Conservation (phyloP, 345 rosid species). For the Mangifera indica region DNA sequence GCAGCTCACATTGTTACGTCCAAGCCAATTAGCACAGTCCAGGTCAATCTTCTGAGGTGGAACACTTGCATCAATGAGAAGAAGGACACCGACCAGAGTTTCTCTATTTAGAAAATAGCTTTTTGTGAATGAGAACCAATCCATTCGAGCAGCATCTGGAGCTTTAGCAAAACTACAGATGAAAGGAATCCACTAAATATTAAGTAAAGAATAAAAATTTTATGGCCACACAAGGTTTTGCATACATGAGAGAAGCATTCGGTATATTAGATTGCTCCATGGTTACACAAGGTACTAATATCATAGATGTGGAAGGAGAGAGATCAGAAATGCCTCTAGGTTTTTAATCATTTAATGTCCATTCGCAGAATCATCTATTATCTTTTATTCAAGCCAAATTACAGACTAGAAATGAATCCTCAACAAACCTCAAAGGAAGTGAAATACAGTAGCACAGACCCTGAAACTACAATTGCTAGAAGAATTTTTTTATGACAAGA, state of each 20-base stretch:
- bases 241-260: neutral
- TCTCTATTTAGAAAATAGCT: slow-evolving; percentile 83
- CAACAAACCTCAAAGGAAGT: no score
- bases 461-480: no score
- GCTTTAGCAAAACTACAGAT: slow-evolving; percentile 76
- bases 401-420: no score
- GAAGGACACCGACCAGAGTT: slow-evolving; percentile 59
- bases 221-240: neutral
- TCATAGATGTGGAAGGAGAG: no score
- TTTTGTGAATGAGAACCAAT: slow-evolving; percentile 91
- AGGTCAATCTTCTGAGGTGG: slow-evolving; percentile 92
- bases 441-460: no score
- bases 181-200: neutral
- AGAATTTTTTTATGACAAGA: no score
- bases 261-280: neutral
- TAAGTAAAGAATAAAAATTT: neutral
- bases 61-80: slow-evolving; percentile 90
- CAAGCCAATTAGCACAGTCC: slow-evolving; percentile 96
- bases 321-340: no score
- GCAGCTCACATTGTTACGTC: slow-evolving; percentile 78
- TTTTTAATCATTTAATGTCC: no score
- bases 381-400: no score
- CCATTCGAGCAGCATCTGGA: slow-evolving; percentile 71
- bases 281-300: neutral
- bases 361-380: no score